Evolutionary conservation across 352 stramenopile species (phyloP), one percentile per base, ranked within the genome.

Genomic region (Phytophthora meadii): DNA sequence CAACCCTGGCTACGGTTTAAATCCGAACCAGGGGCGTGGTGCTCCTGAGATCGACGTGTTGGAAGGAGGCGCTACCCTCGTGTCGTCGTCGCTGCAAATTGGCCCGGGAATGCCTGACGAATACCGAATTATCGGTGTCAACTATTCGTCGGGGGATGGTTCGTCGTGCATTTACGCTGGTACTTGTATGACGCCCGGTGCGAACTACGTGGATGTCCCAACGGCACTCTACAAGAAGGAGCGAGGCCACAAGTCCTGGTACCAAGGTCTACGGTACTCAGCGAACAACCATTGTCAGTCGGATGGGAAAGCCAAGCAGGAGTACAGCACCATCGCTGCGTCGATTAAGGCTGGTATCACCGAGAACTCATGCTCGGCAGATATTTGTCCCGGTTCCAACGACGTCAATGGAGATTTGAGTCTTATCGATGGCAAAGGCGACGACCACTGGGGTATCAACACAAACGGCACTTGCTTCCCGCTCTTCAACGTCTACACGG

Each of bases 31-130:
- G 49, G 94, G 94, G 6, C 79, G 94, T 32, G 95, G 95, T 10
- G 88, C 92, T n/a, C 95, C 95, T 0, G 95, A 98, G 61, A 98
- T 99, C 68, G 94, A 99, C 67, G 74, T 99, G 15, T 73, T 98
- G 6, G 95, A 97, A 97, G 85, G 90, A 70, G 65, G 75, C 7
- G 81, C 90, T 17, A 65, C 59, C 6, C 70, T 82, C 5, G 84
- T 97, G 64, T 98, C 91, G 15, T 91, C 89, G 32, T 98, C 93
- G 32, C 72, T 98, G 4, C 94, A 99, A 69, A 82, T 98, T 60
- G 76, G 74, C 0, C 87, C 87, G 0, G 89, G 86, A 2, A 90
- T 90, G 74, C 86, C 85, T 2, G 57, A 72, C 6, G 66, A 89
- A 12, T 89, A 81, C 22, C 82, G 82, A 4, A 41, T 77, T 6